Percentiles rank a stretch among this genome's conserved stretches.
Evolutionary conservation across 129 eudicot species (phyloP).

Genomic region (Sambucus nigra): DNA sequence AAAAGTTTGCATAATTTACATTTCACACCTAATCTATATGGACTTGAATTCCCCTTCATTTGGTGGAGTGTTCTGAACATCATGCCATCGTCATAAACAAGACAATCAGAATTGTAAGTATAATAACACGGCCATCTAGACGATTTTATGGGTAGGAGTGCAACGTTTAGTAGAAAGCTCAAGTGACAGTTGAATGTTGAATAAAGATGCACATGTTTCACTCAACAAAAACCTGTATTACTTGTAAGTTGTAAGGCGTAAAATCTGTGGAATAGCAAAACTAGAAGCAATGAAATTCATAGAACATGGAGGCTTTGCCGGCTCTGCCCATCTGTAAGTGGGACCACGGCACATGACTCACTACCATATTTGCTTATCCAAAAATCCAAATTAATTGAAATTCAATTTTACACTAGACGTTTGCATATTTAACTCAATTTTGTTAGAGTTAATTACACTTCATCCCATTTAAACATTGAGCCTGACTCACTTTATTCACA

Average conservation of each 20-base stretch:
- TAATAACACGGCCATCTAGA: background rate
- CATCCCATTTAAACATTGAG: too few species aligned
- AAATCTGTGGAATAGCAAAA: background rate
- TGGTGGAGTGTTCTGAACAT: background rate
- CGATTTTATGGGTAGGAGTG: background rate
- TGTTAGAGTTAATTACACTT: too few species aligned
- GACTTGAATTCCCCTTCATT: too few species aligned
- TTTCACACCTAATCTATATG: background rate
- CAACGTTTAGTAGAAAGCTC: background rate
- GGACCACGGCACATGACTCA: too few species aligned
- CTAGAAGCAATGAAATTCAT: constrained; percentile 1
- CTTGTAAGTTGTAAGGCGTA: background rate
- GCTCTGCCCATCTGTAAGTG: too few species aligned
- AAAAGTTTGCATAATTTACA: background rate
- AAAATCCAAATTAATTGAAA: too few species aligned
- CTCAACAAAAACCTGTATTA: background rate
- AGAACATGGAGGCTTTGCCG: too few species aligned
- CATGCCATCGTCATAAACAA: background rate
- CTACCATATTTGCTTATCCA: too few species aligned
- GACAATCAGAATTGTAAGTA: background rate
- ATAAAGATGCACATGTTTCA: constrained; percentile 5
- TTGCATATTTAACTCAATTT: too few species aligned
- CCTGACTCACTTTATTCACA: too few species aligned
- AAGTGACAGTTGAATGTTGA: background rate
- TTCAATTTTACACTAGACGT: too few species aligned